These are phyloP conservation scores for Gelatoporia subvermispora DNA, from an alignment of 768 basidiomycete species.

Conservation along the genomic window DNA sequence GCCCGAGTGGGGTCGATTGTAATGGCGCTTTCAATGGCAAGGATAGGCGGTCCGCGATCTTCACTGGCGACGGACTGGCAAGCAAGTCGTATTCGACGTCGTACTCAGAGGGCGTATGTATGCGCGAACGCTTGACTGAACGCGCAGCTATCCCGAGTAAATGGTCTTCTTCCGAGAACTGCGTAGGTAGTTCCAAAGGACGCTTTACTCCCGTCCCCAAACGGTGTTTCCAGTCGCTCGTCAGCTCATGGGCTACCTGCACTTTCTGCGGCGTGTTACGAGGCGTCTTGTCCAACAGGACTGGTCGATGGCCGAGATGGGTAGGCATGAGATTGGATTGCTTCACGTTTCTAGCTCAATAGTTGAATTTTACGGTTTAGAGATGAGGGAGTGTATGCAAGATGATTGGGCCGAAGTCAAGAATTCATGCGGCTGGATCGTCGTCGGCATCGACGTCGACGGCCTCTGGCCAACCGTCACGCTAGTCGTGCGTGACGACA, in stretches of 20 bases:
- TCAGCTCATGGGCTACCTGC: neutral
- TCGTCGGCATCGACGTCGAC: too few species aligned
- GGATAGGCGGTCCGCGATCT: neutral
- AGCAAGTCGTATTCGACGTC: conserved; percentile 1
- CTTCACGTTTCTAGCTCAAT: too few species aligned
- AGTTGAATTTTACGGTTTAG: too few species aligned
- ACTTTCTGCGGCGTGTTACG: conserved; percentile 20
- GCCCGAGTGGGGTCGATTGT: conserved; percentile 11
- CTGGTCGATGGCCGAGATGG: conserved; percentile 5
- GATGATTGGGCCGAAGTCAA: too few species aligned
- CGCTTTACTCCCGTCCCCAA: neutral
- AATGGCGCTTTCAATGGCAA: neutral
- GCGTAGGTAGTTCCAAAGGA: neutral
- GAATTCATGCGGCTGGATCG: too few species aligned
- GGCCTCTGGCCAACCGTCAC: too few species aligned
- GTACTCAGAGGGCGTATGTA: neutral
- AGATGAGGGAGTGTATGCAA: too few species aligned
- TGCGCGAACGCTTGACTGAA: neutral
- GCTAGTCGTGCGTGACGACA: too few species aligned
- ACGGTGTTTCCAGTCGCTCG: neutral
- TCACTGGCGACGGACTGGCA: conserved; percentile 2
- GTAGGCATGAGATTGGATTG: conserved; percentile 1
- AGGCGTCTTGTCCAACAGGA: conserved; percentile 21
- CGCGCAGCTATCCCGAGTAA: neutral
- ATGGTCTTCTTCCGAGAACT: neutral